Conservation (phyloP, 352 stramenopile genomes). For the Phytophthora colocasiae region DNA sequence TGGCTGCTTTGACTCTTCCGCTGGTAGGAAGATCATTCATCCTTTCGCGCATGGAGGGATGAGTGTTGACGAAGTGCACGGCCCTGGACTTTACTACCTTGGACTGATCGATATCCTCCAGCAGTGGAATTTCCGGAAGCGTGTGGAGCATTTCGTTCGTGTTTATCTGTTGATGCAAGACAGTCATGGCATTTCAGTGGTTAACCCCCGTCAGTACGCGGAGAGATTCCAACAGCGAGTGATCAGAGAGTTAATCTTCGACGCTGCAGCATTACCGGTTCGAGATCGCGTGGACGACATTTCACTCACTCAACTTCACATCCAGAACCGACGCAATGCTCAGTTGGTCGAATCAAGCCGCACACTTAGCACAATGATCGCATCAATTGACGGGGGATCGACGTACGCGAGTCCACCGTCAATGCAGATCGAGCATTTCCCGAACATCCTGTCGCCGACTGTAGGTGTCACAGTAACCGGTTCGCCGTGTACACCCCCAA, state of each 20-base stretch:
- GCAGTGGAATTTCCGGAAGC: conserved; percentile 94
- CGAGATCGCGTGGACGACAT: conserved; percentile 42
- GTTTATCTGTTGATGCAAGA: conserved; percentile 80
- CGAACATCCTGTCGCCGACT: conserved; percentile 29
- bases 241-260: conserved; percentile 78
- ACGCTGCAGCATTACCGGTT: conserved; percentile 35
- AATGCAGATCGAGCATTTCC: conserved; percentile 24
- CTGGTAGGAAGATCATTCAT: conserved; percentile 59
- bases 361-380: conserved; percentile 60
- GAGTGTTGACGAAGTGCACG: conserved; percentile 87
- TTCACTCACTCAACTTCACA: conserved; percentile 45
- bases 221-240: conserved; percentile 83
- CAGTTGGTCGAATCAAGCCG: conserved; percentile 52
- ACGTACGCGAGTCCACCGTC: conserved; percentile 31
- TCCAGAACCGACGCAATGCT: conserved; percentile 53
- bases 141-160: conserved; percentile 86
- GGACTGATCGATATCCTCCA: conserved; percentile 96
- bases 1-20: conserved; percentile 26
- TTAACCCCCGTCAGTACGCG: conserved; percentile 76
- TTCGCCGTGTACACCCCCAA: conserved; percentile 16
- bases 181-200: conserved; percentile 72
- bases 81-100: conserved; percentile 95
- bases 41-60: conserved; percentile 60
- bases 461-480: conserved; percentile 6
- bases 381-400: conserved; percentile 49